Conservation (phyloP, 768 basidiomycete genomes). For the Podaxis pistillaris region DNA sequence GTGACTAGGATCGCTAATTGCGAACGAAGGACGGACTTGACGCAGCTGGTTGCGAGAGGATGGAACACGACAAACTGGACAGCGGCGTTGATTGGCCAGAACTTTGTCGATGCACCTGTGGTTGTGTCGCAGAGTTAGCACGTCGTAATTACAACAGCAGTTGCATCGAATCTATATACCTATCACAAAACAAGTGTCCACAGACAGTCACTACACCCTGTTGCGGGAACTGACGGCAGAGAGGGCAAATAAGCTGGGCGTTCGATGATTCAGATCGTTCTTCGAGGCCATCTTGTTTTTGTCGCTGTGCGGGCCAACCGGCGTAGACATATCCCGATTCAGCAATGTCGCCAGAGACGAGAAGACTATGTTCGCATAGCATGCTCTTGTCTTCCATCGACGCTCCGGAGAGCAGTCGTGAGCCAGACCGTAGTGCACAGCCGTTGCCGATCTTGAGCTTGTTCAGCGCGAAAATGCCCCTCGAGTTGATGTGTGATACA, state of each 20-base stretch:
- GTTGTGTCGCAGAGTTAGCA: neutral
- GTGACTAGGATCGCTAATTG: constrained; percentile 6
- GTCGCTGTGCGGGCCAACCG: constrained; percentile 38
- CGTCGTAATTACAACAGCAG: neutral
- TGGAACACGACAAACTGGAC: constrained; percentile 25
- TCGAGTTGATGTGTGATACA: constrained; percentile 46
- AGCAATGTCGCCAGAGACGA: constrained; percentile 46
- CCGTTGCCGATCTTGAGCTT: constrained; percentile 38
- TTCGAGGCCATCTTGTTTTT: neutral
- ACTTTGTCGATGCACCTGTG: constrained; percentile 21
- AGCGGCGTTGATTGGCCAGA: constrained; percentile 20
- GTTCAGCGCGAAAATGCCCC: constrained; percentile 44
- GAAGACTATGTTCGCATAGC: constrained; percentile 46
- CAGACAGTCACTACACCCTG: constrained; percentile 29
- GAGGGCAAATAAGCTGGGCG: constrained; percentile 27
- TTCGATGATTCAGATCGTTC: constrained; percentile 13
- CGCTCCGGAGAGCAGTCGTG: constrained; percentile 45
- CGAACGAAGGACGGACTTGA: constrained; percentile 24
- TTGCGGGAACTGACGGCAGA: constrained; percentile 31
- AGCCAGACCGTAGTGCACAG: constrained; percentile 43
- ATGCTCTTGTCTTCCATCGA: constrained; percentile 50
- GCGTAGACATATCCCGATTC: constrained; percentile 37
- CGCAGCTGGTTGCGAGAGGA: constrained; percentile 16
- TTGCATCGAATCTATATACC: constrained; percentile 16
- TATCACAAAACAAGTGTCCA: constrained; percentile 30